These are phyloP conservation scores for Trifolium repens DNA, from an alignment of 306 rosid genomes.

Conservation along the genomic window DNA sequence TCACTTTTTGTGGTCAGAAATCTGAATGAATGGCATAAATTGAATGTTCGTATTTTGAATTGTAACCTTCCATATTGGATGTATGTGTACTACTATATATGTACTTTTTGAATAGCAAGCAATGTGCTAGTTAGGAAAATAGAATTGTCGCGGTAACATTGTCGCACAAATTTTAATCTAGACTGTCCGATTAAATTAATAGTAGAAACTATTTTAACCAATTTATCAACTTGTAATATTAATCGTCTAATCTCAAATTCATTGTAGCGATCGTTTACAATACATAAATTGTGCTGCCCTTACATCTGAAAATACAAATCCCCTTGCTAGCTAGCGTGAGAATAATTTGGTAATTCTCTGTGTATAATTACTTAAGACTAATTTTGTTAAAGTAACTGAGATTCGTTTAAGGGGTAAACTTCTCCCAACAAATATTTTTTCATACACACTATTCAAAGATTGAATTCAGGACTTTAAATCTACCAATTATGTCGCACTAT, in stretches of 20 bases:
- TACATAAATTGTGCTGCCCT: too few relatives aligned
- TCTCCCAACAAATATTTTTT: too few relatives aligned
- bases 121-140: constrained; percentile 25
- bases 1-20: constrained; percentile 36
- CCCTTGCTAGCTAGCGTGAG: not conserved
- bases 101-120: constrained; percentile 31
- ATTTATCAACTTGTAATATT: not conserved
- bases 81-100: constrained; percentile 43
- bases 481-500: too few relatives aligned
- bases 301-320: not conserved
- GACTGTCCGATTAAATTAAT: not conserved
- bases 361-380: too few relatives aligned
- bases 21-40: constrained; percentile 46
- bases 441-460: too few relatives aligned
- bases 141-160: not conserved
- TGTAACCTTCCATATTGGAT: constrained; percentile 45
- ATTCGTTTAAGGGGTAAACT: too few relatives aligned
- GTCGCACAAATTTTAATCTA: not conserved
- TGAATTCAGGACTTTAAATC: too few relatives aligned
- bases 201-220: not conserved
- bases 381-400: too few relatives aligned
- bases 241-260: not conserved
- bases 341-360: not conserved
- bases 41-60: constrained; percentile 39
- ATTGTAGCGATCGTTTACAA: too few relatives aligned